A percentile compares a stretch with the other conserved stretches of the same genome.
Conservation (phyloP, 164 flowering plant species). For the Echeveria elegans region DNA sequence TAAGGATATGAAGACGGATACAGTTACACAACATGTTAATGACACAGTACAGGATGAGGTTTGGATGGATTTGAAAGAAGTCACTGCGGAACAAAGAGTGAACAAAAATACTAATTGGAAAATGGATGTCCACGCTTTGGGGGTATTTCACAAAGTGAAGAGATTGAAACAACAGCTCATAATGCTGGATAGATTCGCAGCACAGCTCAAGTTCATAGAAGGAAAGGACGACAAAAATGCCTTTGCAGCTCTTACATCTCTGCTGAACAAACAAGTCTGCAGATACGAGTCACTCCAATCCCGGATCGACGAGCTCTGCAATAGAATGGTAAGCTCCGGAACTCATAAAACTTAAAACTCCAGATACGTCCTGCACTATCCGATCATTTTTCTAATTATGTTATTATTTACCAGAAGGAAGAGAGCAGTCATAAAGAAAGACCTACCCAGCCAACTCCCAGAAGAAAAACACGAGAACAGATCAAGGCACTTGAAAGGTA, state of each 20-base stretch:
- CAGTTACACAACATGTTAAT: slow-evolving; percentile 6
- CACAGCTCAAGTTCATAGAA: slow-evolving; percentile 29
- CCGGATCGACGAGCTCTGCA: slow-evolving; percentile 70
- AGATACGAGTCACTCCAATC: slow-evolving; percentile 78
- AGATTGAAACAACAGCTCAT: slow-evolving; percentile 83
- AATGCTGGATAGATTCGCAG: slow-evolving; percentile 65
- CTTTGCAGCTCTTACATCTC: slow-evolving; percentile 31
- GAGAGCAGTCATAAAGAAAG: slow-evolving; percentile 26
- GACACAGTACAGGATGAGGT: slow-evolving; percentile 15
- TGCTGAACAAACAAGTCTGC: slow-evolving; percentile 68
- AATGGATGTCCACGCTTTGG: slow-evolving; percentile 78
- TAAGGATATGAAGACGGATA: not conserved
- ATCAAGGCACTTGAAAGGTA: slow-evolving; percentile 44
- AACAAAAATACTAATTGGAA: slow-evolving; percentile 39
- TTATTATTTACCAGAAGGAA: slow-evolving; percentile 31
- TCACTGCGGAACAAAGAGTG: slow-evolving; percentile 10
- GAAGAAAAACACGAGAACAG: slow-evolving; percentile 33
- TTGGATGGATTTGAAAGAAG: slow-evolving; percentile 17
- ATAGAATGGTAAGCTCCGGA: slow-evolving; percentile 55
- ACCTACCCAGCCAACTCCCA: slow-evolving; percentile 15
- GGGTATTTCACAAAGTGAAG: slow-evolving; percentile 84
- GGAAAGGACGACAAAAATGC: slow-evolving; percentile 33
- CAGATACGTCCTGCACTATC: not conserved
- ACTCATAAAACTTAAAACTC: not conserved
- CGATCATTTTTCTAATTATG: not conserved